phyloP scores from a whole-genome alignment of 495 filamentous ascomycete genomes.

The Penicillium ucsense region DNA sequence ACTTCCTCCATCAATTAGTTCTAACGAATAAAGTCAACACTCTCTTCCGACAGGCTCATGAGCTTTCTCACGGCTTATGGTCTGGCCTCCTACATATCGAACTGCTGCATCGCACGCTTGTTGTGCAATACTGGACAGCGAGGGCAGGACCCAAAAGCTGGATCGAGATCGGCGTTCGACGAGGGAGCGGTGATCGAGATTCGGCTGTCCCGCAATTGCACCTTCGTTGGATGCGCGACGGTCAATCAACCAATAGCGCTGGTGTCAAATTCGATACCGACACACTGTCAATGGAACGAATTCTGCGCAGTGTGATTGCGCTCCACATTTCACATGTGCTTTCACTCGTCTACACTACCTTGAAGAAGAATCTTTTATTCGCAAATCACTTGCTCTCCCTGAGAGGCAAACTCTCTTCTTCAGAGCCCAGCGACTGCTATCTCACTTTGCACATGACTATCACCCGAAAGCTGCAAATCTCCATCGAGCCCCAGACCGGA shows the following conservation, averaged over 20 bases:
- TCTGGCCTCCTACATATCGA: slow-evolving; percentile 64
- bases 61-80: slow-evolving; percentile 61
- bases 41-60: slow-evolving; percentile 63
- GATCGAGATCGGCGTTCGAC: slow-evolving; percentile 75
- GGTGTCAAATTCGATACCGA: slow-evolving; percentile 55
- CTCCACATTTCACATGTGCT: slow-evolving; percentile 63
- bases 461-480: slow-evolving; percentile 45
- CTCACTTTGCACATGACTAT: slow-evolving; percentile 60
- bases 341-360: slow-evolving; percentile 43
- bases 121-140: slow-evolving; percentile 82
- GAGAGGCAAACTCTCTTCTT: slow-evolving; percentile 40
- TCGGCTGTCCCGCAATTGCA: slow-evolving; percentile 41
- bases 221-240: slow-evolving; percentile 78
- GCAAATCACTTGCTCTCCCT: slow-evolving; percentile 44
- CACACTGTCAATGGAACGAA: slow-evolving; percentile 58
- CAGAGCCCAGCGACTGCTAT: slow-evolving; percentile 53
- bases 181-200: slow-evolving; percentile 22
- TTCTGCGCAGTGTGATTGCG: slow-evolving; percentile 65
- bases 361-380: slow-evolving; percentile 50
- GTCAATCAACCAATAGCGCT: slow-evolving; percentile 56
- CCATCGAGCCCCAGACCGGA: slow-evolving; percentile 56
- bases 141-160: slow-evolving; percentile 66
- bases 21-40: slow-evolving; percentile 81
- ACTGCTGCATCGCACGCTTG: slow-evolving; percentile 62
- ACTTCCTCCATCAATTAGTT: slow-evolving; percentile 73